Evolutionary conservation across 176 grass and related monocot species (phyloP).

Genomic region (Cymbopogon citratus): DNA sequence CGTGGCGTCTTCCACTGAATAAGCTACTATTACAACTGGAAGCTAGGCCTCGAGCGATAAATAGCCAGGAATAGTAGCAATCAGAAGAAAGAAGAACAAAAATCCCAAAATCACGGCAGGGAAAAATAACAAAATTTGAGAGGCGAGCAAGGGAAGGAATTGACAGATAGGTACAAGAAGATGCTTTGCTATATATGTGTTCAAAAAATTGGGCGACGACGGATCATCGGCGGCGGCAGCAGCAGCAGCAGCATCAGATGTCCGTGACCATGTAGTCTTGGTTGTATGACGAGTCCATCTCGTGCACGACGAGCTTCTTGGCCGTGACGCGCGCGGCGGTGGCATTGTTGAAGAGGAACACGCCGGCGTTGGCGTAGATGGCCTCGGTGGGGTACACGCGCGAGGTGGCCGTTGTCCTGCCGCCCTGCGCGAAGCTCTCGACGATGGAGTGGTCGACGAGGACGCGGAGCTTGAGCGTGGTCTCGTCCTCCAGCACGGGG

Average conservation of each 20-base stretch:
- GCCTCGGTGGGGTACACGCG: constrained; percentile 85
- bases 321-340: constrained; percentile 43
- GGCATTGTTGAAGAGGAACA: constrained; percentile 92
- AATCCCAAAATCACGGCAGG: background rate
- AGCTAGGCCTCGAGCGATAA: constrained; percentile 2
- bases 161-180: background rate
- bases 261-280: constrained; percentile 31
- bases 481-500: constrained; percentile 62
- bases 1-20: constrained; percentile 14
- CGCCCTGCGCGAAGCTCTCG: constrained; percentile 73
- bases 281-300: constrained; percentile 75
- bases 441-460: constrained; percentile 95
- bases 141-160: background rate
- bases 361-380: constrained; percentile 58
- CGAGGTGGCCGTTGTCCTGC: constrained; percentile 64
- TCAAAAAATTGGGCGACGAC: background rate
- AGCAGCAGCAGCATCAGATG: background rate
- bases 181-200: background rate
- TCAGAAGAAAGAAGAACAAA: background rate
- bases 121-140: background rate
- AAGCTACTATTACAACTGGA: background rate
- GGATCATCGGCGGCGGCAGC: background rate
- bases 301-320: constrained; percentile 55
- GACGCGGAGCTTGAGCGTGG: constrained; percentile 44
- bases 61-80: background rate